Evolutionary conservation across 805 yeast genomes (phyloP).

Genomic region (Komagataella mondaviorum): DNA sequence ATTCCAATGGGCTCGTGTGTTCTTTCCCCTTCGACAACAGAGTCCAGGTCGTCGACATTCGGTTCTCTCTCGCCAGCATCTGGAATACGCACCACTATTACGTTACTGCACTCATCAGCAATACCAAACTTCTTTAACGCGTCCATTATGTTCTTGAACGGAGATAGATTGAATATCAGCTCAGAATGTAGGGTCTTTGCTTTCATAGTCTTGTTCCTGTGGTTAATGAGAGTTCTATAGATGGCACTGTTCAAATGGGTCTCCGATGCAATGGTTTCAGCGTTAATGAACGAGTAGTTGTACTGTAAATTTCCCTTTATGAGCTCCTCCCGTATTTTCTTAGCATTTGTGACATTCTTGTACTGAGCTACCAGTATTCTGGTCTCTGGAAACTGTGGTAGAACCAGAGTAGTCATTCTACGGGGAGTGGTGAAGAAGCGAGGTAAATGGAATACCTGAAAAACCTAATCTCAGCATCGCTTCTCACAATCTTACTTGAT

Average conservation of each 20-base stretch:
- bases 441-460: not conserved
- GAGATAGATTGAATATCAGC: constrained; percentile 53
- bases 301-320: constrained; percentile 30
- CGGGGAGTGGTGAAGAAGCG: not conserved
- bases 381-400: not conserved
- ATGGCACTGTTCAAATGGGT: constrained; percentile 53
- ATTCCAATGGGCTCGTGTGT: not conserved
- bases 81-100: constrained; percentile 40
- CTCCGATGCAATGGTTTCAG: constrained; percentile 37
- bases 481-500: too few species aligned
- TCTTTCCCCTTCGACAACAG: constrained; percentile 17
- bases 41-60: constrained; percentile 7
- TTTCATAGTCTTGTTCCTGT: constrained; percentile 29
- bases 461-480: not conserved
- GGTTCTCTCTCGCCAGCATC: constrained; percentile 7
- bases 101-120: constrained; percentile 26
- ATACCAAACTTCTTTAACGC: constrained; percentile 63
- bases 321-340: constrained; percentile 28
- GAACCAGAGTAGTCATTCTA: not conserved
- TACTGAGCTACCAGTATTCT: constrained; percentile 28
- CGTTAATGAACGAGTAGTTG: constrained; percentile 56
- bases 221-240: constrained; percentile 46
- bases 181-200: constrained; percentile 65
- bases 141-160: constrained; percentile 59
- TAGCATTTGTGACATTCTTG: constrained; percentile 28